phyloP scores from a whole-genome alignment of 2,329 filamentous ascomycete species.

The Helicocarpus griseus region DNA sequence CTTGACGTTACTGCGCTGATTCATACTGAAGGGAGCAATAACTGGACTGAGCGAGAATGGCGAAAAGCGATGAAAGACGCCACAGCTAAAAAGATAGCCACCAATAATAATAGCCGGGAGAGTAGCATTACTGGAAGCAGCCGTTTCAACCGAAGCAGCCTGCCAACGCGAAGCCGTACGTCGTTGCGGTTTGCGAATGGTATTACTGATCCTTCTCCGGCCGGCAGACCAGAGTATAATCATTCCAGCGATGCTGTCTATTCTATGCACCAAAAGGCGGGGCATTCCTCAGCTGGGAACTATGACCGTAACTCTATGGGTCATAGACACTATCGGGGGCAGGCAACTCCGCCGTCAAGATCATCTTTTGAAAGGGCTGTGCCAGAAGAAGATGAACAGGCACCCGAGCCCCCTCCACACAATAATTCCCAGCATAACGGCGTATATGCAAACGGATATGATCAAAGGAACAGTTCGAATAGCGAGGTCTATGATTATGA shows the following conservation, averaged over 20 bases:
- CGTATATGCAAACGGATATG: constrained; percentile 18
- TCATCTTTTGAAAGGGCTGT: neutral
- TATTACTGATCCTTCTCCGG: constrained; percentile 7
- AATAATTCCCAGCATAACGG: constrained; percentile 20
- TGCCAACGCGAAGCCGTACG: constrained; percentile 25
- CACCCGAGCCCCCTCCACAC: constrained; percentile 30
- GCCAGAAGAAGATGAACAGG: constrained; percentile 17
- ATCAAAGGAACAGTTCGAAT: constrained; percentile 33
- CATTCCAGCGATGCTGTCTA: constrained; percentile 29
- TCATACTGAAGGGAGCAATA: constrained; percentile 61
- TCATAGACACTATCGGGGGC: neutral
- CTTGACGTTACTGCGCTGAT: constrained; percentile 76
- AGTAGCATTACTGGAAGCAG: constrained; percentile 41
- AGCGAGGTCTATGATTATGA: constrained; percentile 21
- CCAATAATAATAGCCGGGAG: constrained; percentile 51
- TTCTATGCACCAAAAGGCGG: constrained; percentile 16
- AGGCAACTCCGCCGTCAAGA: neutral
- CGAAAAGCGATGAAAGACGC: constrained; percentile 79
- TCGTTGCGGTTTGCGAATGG: constrained; percentile 23
- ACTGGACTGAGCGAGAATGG: constrained; percentile 85
- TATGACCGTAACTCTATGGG: neutral
- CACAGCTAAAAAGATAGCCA: constrained; percentile 44
- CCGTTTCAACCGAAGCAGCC: constrained; percentile 36
- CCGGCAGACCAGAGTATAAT: constrained; percentile 21
- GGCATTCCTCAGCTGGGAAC: constrained; percentile 9